These are phyloP conservation scores for Teratosphaeriaceae sp. DNA, from an alignment of 2,329 filamentous ascomycete species.

Conservation along the genomic window DNA sequence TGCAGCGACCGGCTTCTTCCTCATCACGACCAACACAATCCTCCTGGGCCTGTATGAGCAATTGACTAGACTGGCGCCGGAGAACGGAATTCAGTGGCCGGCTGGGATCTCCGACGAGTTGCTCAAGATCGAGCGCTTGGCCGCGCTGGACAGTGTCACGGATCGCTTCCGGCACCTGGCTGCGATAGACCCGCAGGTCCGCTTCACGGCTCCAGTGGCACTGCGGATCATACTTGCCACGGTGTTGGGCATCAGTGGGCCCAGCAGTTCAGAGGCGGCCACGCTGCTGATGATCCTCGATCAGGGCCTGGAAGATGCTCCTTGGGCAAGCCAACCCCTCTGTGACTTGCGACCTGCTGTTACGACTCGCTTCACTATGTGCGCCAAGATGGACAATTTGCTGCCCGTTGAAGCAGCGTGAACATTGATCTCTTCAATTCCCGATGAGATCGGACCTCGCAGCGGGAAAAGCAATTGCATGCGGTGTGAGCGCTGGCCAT, in stretches of 20 bases:
- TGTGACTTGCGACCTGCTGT: no score
- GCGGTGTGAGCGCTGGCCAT: no score
- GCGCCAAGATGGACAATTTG: no score
- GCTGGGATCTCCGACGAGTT: not conserved
- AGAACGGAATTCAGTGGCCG: not conserved
- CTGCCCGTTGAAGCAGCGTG: no score
- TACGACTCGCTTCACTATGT: no score
- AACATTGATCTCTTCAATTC: no score
- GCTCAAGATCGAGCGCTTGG: not conserved
- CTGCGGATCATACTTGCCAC: constrained; percentile 1
- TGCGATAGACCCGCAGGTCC: not conserved
- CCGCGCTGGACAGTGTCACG: not conserved
- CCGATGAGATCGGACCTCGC: no score
- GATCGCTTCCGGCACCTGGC: not conserved
- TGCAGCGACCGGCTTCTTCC: constrained; percentile 2
- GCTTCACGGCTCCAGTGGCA: not conserved
- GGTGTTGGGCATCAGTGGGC: not conserved
- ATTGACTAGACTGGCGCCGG: not conserved
- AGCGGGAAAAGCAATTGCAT: no score
- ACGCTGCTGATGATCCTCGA: not conserved
- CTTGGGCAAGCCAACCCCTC: no score
- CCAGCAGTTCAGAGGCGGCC: not conserved
- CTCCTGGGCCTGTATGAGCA: not conserved
- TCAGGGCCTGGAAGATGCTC: not conserved
- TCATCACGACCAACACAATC: not conserved